Evolutionary conservation across 2,329 filamentous ascomycete species (phyloP).

Genomic region (Domatiomyces catenatus): DNA sequence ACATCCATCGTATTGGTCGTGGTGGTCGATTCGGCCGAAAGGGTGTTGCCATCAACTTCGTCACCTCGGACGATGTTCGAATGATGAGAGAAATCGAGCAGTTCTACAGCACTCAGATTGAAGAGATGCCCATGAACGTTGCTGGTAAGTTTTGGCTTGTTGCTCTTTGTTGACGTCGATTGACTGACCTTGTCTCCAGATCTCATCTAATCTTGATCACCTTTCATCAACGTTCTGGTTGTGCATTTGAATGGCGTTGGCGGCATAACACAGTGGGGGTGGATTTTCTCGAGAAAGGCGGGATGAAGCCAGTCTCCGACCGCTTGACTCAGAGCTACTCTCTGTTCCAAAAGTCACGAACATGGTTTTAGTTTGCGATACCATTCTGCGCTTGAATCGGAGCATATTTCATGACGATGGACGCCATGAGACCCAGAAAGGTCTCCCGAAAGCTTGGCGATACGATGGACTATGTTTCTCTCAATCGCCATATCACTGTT

Average conservation of each 20-base stretch:
- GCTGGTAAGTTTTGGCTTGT: constrained; percentile 34
- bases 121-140: constrained; percentile 98
- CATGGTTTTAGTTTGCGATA: background rate
- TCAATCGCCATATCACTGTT: background rate
- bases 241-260: constrained; percentile 18
- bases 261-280: constrained; percentile 9
- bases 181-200: constrained; percentile 13
- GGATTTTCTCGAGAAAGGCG: constrained; percentile 18
- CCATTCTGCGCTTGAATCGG: background rate
- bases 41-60: constrained; percentile 99
- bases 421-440: background rate
- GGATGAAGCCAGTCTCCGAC: constrained; percentile 19
- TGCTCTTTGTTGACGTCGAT: background rate
- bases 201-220: constrained; percentile 18
- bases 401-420: background rate
- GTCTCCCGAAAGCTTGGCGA: background rate
- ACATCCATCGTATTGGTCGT: constrained; percentile 99
- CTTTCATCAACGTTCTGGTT: background rate
- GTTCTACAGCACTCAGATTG: constrained; percentile 99
- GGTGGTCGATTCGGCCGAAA: constrained; percentile 99
- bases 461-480: background rate
- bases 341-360: constrained; percentile 4
- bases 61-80: constrained; percentile 95
- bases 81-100: constrained; percentile 99
- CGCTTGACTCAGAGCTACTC: constrained; percentile 17